phyloP scores from a whole-genome alignment of 2,329 filamentous ascomycete genomes.

The Monosporascus sp. region DNA sequence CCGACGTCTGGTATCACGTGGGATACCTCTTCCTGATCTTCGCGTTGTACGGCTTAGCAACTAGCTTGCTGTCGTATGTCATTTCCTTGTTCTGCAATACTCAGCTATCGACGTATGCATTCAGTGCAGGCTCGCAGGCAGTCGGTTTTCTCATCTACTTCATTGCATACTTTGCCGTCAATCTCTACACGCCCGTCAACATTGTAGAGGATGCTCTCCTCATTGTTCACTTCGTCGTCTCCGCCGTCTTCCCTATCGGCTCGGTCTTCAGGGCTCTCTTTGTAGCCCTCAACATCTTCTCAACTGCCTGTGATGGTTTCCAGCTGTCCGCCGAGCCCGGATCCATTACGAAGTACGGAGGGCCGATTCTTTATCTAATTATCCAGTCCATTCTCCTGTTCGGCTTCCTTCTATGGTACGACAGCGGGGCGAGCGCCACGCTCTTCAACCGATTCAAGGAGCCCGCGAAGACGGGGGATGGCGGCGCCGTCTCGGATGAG shows the following conservation, averaged over 20 bases:
- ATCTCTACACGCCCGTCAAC: conserved; percentile 69
- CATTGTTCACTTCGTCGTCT: conserved; percentile 70
- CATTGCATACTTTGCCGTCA: conserved; percentile 63
- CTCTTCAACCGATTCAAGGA: conserved; percentile 33
- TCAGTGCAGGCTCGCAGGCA: conserved; percentile 72
- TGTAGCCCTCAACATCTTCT: conserved; percentile 77
- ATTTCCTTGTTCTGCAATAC: conserved; percentile 75
- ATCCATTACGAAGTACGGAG: conserved; percentile 69
- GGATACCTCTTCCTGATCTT: conserved; percentile 80
- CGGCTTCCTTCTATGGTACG: conserved; percentile 69
- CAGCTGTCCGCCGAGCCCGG: conserved; percentile 63
- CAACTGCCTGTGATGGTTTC: conserved; percentile 64
- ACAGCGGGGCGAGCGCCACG: conserved; percentile 63
- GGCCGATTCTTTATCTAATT: conserved; percentile 77
- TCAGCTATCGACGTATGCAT: conserved; percentile 79
- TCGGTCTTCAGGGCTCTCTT: conserved; percentile 72
- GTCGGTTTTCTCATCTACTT: conserved; percentile 67
- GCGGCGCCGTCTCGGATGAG: conserved; percentile 38
- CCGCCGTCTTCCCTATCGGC: conserved; percentile 68
- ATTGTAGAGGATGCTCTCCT: conserved; percentile 63
- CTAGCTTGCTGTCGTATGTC: conserved; percentile 72
- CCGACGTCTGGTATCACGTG: conserved; percentile 68
- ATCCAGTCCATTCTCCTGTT: conserved; percentile 70
- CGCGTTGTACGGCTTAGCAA: conserved; percentile 73
- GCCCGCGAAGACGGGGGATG: conserved; percentile 19